Conservation (phyloP, 192 early-diverging fungal genomes). For the Linnemannia hyalina region DNA sequence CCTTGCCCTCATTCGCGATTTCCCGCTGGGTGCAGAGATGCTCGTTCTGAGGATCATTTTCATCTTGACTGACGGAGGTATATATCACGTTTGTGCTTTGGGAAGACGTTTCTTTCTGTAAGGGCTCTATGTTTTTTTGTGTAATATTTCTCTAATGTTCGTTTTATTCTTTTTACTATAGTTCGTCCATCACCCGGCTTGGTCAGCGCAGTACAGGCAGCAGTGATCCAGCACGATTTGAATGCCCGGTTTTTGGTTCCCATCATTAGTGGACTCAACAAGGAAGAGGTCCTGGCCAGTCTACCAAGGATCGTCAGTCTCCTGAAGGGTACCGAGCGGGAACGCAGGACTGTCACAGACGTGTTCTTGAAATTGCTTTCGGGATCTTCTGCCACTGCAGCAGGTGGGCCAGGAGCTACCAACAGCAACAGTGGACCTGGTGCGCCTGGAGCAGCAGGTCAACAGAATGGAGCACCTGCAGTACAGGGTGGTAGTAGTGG, state of each 20-base stretch:
- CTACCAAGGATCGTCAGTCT: conserved; percentile 74
- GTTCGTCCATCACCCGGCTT: conserved; percentile 62
- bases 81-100: neutral
- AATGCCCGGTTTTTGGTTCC: conserved; percentile 78
- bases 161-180: conserved; percentile 16
- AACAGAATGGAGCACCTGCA: neutral
- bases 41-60: conserved; percentile 74
- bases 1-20: conserved; percentile 68
- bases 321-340: conserved; percentile 73
- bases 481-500: neutral
- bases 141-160: neutral
- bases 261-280: conserved; percentile 72
- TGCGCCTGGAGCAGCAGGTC: neutral
- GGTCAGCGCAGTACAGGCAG: conserved; percentile 66
- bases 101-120: neutral
- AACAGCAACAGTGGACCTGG: neutral
- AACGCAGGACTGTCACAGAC: conserved; percentile 71
- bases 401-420: conserved; percentile 4
- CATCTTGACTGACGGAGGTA: conserved; percentile 73
- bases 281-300: conserved; percentile 68
- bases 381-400: conserved; percentile 14
- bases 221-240: conserved; percentile 66
- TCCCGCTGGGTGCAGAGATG: conserved; percentile 79
- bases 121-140: neutral
- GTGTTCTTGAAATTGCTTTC: conserved; percentile 74